A percentile compares a stretch with the other conserved stretches of the same genome.
Conservation (phyloP, 176 grass and related monocot species). For the Carex scoparia region DNA sequence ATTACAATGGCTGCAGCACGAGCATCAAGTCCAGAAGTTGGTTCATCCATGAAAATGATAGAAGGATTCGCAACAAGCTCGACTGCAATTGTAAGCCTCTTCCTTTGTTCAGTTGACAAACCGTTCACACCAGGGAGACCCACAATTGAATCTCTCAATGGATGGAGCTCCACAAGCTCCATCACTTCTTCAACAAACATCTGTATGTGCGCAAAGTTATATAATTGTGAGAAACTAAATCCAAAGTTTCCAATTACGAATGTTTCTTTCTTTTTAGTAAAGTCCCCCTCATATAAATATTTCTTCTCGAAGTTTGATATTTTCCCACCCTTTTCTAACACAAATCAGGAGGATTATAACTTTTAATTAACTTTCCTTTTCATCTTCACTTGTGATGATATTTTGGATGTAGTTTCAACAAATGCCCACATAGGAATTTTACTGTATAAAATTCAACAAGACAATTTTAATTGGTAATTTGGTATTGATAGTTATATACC, state of each 20-base stretch:
- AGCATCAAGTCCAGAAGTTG: conserved; percentile 40
- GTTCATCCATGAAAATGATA: conserved; percentile 50
- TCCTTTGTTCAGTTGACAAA: conserved; percentile 34
- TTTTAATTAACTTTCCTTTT: no score
- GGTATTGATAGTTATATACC: conserved; percentile 22
- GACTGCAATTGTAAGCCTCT: conserved; percentile 43
- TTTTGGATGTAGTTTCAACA: background rate
- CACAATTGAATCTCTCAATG: conserved; percentile 24
- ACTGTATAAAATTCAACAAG: background rate
- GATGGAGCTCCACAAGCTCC: conserved; percentile 31
- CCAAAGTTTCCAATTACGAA: background rate
- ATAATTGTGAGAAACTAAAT: background rate
- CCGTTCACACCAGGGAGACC: conserved; percentile 32
- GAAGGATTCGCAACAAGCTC: conserved; percentile 42
- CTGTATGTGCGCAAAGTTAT: conserved; percentile 24
- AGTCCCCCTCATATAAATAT: background rate
- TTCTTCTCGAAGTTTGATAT: background rate
- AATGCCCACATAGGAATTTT: background rate
- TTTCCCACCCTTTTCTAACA: background rate
- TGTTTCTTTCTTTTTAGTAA: background rate
- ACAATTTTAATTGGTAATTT: no score
- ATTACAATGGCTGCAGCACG: conserved; percentile 44
- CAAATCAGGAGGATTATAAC: no score
- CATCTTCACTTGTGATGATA: background rate
- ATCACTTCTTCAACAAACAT: conserved; percentile 41